A percentile compares a stretch with the other conserved stretches of the same genome.
phyloP scores from a whole-genome alignment of 768 basidiomycete genomes.

The Xerocomus spinulosus region DNA sequence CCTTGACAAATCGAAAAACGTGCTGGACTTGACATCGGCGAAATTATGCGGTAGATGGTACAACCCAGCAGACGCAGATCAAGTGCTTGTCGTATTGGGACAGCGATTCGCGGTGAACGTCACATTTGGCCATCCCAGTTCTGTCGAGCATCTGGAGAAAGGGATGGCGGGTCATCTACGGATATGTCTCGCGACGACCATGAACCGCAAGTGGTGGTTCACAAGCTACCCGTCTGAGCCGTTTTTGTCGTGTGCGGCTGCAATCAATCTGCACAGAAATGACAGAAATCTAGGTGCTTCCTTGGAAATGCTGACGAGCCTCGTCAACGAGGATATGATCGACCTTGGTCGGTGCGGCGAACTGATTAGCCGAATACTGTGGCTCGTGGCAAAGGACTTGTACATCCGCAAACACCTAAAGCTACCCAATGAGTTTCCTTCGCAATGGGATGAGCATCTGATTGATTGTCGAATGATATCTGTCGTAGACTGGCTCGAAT shows the following conservation, averaged over 20 bases:
- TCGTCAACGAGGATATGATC: slow-evolving; percentile 1
- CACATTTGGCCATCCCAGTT: background rate
- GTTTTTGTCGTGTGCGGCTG: slow-evolving; percentile 6
- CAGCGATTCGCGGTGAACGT: background rate
- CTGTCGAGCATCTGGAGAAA: background rate
- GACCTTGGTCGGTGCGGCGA: background rate
- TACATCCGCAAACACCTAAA: background rate
- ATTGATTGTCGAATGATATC: slow-evolving; percentile 10
- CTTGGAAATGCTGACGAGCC: background rate
- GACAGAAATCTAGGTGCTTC: background rate
- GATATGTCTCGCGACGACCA: background rate
- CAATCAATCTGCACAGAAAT: background rate
- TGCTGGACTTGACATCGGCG: background rate
- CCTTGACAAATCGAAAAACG: background rate
- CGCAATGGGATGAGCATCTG: background rate
- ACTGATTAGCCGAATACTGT: background rate
- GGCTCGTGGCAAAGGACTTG: background rate
- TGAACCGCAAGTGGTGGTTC: background rate
- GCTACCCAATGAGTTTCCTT: too few relatives aligned
- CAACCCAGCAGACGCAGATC: background rate
- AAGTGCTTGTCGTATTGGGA: background rate
- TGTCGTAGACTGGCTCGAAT: slow-evolving; percentile 9
- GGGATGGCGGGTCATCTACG: slow-evolving; percentile 2
- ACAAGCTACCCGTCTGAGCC: slow-evolving; percentile 16
- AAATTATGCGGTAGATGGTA: background rate